Percentiles rank a stretch among this genome's conserved stretches.
phyloP scores from a whole-genome alignment of 148 eudicot genomes.

The Cornus suecica region DNA sequence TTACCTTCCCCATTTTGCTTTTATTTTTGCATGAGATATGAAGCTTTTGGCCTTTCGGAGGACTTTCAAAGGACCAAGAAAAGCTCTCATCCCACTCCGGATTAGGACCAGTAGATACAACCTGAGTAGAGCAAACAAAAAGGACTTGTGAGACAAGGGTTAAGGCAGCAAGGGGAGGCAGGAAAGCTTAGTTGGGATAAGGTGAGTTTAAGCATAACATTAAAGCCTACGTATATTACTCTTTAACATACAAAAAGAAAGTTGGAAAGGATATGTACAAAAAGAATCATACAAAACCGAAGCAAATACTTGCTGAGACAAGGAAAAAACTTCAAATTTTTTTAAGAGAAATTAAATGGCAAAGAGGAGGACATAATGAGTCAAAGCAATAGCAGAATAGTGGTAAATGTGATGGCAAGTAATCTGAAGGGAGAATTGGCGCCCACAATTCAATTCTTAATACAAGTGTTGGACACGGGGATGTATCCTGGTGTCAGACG shows the following conservation, averaged over 20 bases:
- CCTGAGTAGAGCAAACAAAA: conserved; percentile 37
- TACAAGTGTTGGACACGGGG: too few relatives aligned
- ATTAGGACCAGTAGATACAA: conserved; percentile 86
- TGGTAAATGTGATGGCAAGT: not conserved
- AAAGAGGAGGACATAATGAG: not conserved
- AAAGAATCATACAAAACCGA: not conserved
- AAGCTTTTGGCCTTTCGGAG: conserved; percentile 97
- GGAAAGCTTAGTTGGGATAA: not conserved
- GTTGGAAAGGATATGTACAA: not conserved
- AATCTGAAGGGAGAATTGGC: not conserved
- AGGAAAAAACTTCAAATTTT: not conserved
- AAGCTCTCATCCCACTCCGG: conserved; percentile 98
- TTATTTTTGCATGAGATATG: conserved; percentile 98
- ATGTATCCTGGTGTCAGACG: too few relatives aligned
- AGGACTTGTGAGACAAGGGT: not conserved
- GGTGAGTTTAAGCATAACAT: not conserved
- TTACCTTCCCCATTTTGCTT: conserved; percentile 99
- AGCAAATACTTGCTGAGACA: not conserved
- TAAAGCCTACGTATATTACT: not conserved
- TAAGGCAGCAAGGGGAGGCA: not conserved
- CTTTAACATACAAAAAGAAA: not conserved
- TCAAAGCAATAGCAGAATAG: not conserved
- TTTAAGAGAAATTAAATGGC: not conserved
- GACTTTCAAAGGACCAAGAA: conserved; percentile 94
- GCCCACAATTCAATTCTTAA: not conserved